A percentile compares a stretch with the other conserved stretches of the same genome.
These are phyloP conservation scores for Helotiales sp. DNA, from an alignment of 2,329 filamentous ascomycete genomes.

Conservation along the genomic window DNA sequence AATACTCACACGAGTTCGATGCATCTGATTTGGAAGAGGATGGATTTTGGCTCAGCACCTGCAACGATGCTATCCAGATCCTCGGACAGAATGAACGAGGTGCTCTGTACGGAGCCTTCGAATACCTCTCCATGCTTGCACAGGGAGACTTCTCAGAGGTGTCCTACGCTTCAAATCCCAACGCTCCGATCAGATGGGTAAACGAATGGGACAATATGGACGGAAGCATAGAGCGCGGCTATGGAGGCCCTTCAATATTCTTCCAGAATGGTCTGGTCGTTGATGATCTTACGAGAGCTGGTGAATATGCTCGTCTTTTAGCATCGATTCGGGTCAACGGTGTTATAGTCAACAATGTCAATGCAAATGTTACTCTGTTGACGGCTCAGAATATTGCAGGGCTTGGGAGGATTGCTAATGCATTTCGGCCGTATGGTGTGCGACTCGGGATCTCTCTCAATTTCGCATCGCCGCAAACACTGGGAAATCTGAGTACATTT, in stretches of 20 bases:
- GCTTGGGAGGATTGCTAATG: constrained; percentile 61
- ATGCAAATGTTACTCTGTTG: constrained; percentile 61
- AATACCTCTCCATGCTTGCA: constrained; percentile 65
- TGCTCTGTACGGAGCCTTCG: constrained; percentile 67
- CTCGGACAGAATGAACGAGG: constrained; percentile 66
- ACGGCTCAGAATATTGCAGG: constrained; percentile 59
- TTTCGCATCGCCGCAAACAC: constrained; percentile 62
- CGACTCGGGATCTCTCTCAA: constrained; percentile 66
- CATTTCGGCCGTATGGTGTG: constrained; percentile 66
- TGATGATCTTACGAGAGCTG: constrained; percentile 59
- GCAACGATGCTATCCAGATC: constrained; percentile 51
- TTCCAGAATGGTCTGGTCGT: constrained; percentile 57
- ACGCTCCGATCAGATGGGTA: constrained; percentile 64
- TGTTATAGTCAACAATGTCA: constrained; percentile 71
- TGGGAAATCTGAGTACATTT: constrained; percentile 59
- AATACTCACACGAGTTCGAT: constrained; percentile 36
- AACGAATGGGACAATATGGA: constrained; percentile 76
- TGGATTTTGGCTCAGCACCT: constrained; percentile 60
- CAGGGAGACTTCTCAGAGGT: constrained; percentile 54
- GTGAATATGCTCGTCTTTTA: constrained; percentile 64
- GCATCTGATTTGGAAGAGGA: constrained; percentile 50
- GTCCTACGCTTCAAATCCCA: constrained; percentile 53
- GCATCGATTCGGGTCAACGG: constrained; percentile 68
- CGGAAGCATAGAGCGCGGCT: constrained; percentile 67
- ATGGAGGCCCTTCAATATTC: constrained; percentile 68